Evolutionary conservation across 371 early-diverging fungal genomes (phyloP), one percentile per base, ranked within the genome.

Genomic region (Batrachochytrium dendrobatidis): DNA sequence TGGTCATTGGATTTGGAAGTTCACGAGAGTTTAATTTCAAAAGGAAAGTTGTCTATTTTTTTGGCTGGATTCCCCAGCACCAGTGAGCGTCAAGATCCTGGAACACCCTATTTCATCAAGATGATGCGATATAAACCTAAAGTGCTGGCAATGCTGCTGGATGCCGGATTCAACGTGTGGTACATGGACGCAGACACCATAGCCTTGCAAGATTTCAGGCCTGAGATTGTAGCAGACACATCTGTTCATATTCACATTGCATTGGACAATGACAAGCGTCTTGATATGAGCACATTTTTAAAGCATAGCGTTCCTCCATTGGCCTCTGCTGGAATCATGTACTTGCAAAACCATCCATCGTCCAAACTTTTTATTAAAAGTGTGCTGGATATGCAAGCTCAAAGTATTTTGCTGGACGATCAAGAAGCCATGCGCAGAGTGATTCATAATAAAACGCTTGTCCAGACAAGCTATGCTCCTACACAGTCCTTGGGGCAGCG

Each of bases 131-230:
- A n/a, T 26, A 64, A 64, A 44, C 64, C 64, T 20, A 45, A 28
- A 49, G 28, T 64, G 43, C 20, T 59, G 5, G 20, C 39, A 20
- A 32, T 34, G 50, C 25, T 59, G 8, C 50, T 64, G 59, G 39
- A 54, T 17, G 60, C 60, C n/a, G 64, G 64, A 18, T 59, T 49
- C 39, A 7, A 34, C 2, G 49, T 59, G 17, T 50, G 46, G 51
- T 56, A 20, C 39, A 8, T 64, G 18, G 64, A 64, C 53, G 59
- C 60, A 7, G 64, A 64, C 53, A 49, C 48, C 26, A 44, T 64
- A 8, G 57, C 39, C 17, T 33, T 64, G 34, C 33, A 39, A 33
- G 64, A 63, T 20, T 63, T 63, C 33, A 25, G 63, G 6, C 5
- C 29, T 6, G 22, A n/a, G 31, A 24, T 17, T 4, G 31, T 53